Percentiles rank a stretch among this genome's conserved stretches.
Evolutionary conservation across 176 grass and related monocot genomes (phyloP).

Genomic region (Luzula sylvatica): DNA sequence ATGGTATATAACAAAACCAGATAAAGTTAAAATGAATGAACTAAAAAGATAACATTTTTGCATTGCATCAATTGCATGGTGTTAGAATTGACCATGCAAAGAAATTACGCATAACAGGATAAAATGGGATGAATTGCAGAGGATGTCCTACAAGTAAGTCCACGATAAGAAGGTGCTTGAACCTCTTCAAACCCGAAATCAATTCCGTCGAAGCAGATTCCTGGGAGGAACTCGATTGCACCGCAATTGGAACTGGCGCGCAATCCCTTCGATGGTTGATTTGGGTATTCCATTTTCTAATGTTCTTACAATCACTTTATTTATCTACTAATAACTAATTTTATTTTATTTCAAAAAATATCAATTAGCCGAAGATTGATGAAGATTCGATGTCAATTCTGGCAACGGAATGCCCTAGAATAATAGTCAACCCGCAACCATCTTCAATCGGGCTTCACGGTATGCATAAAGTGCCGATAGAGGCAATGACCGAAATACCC

Average conservation of each 20-base stretch:
- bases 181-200: slow-evolving; percentile 81
- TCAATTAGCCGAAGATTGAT: slow-evolving; percentile 63
- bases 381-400: slow-evolving; percentile 62
- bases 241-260: slow-evolving; percentile 53
- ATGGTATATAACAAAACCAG: too few species aligned
- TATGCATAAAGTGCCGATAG: slow-evolving; percentile 39
- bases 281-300: slow-evolving; percentile 42
- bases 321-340: neutral
- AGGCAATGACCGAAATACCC: slow-evolving; percentile 47
- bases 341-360: neutral
- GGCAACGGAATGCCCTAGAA: slow-evolving; percentile 54
- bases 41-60: neutral
- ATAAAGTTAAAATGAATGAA: neutral
- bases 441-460: slow-evolving; percentile 32
- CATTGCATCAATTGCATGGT: neutral
- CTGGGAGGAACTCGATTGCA: slow-evolving; percentile 83
- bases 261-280: slow-evolving; percentile 72
- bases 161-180: slow-evolving; percentile 53
- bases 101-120: slow-evolving; percentile 21
- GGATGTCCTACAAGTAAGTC: slow-evolving; percentile 72
- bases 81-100: slow-evolving; percentile 23
- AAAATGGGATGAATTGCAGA: slow-evolving; percentile 50
- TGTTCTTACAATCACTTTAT: neutral
- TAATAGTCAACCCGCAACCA: slow-evolving; percentile 56
- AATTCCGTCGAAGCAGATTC: slow-evolving; percentile 79